phyloP scores from a whole-genome alignment of 2,329 filamentous ascomycete genomes.

The Basipetospora chlamydospora region DNA sequence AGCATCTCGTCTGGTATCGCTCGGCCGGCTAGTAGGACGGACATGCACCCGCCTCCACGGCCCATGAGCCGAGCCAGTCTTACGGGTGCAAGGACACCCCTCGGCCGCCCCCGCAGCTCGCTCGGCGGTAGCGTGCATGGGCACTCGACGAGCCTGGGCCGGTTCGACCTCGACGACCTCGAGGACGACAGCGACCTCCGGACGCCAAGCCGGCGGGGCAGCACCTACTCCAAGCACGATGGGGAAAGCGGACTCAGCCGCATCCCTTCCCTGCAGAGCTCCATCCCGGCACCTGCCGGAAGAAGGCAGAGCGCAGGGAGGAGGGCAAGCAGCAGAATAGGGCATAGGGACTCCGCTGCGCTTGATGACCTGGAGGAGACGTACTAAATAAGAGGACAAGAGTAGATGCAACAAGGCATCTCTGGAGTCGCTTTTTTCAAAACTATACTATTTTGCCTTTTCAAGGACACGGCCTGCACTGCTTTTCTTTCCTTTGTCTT shows the following conservation, averaged over 20 bases:
- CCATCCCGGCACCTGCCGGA: constrained; percentile 29
- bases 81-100: constrained; percentile 45
- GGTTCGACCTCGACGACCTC: constrained; percentile 32
- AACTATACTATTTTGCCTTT: constrained; percentile 1
- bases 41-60: constrained; percentile 38
- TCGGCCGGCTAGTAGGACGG: constrained; percentile 37
- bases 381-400: constrained; percentile 25
- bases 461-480: too few relatives aligned
- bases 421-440: too few relatives aligned
- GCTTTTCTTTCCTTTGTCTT: not conserved
- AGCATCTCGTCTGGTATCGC: constrained; percentile 39
- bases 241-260: constrained; percentile 22
- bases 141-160: constrained; percentile 42
- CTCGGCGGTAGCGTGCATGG: constrained; percentile 49
- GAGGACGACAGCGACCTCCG: constrained; percentile 25
- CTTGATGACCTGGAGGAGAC: constrained; percentile 39
- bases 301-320: constrained; percentile 26
- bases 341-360: constrained; percentile 7
- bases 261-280: constrained; percentile 27
- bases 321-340: constrained; percentile 25
- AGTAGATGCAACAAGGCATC: too few relatives aligned
- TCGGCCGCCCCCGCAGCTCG: constrained; percentile 58
- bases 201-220: constrained; percentile 39
- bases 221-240: constrained; percentile 36
- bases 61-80: constrained; percentile 53